A percentile compares a stretch with the other conserved stretches of the same genome.
Evolutionary conservation across 345 rosid species (phyloP).

Genomic region (Eucalyptus globulus): DNA sequence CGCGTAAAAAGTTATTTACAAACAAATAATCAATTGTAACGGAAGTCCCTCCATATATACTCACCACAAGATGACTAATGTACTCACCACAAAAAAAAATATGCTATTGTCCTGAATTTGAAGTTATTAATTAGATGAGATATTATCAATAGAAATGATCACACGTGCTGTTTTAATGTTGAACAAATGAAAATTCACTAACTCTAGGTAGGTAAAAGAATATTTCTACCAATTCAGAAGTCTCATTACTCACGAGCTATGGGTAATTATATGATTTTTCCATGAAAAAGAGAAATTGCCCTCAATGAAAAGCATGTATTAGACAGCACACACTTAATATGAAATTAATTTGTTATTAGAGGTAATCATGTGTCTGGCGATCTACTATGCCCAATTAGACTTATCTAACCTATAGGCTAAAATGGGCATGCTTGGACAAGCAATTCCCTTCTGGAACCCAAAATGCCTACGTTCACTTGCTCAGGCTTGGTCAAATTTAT

Average conservation of each 20-base stretch:
- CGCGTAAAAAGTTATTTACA: no score
- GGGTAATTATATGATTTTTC: not conserved
- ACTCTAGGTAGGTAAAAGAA: not conserved
- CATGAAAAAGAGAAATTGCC: not conserved
- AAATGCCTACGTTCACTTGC: not conserved
- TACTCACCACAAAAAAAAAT: no score
- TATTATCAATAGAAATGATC: not conserved
- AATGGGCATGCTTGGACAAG: not conserved
- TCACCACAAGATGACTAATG: no score
- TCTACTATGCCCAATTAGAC: not conserved
- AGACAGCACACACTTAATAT: not conserved
- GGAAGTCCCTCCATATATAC: no score
- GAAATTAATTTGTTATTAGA: no score
- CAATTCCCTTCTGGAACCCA: not conserved
- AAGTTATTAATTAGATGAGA: no score
- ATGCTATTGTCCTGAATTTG: no score
- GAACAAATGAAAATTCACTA: not conserved
- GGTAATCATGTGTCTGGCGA: fast-evolving
- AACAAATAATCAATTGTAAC: no score
- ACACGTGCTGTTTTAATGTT: not conserved
- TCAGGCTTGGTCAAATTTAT: no score
- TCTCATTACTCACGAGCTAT: not conserved
- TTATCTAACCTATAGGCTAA: not conserved
- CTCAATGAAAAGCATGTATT: not conserved
- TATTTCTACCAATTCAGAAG: not conserved